These are phyloP conservation scores for Phytophthora hybrid DNA, from an alignment of 352 stramenopile genomes.

Conservation along the genomic window DNA sequence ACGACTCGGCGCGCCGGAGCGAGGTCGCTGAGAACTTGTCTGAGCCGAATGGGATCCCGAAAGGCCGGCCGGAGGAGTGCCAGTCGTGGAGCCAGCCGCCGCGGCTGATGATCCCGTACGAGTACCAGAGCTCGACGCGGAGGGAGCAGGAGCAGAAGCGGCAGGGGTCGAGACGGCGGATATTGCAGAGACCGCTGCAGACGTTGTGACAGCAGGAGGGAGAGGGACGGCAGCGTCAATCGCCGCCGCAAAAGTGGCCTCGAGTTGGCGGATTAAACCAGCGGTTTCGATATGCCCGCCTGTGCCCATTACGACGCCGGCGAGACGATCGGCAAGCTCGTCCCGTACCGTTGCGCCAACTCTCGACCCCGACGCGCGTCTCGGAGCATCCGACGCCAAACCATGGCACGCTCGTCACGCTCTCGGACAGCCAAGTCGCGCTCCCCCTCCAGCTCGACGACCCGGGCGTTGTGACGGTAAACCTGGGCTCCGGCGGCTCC, in stretches of 20 bases:
- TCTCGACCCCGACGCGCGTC: not conserved
- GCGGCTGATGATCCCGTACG: too few species aligned
- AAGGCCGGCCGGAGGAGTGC: too few species aligned
- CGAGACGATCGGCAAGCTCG: not conserved
- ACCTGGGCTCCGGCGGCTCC: too few species aligned
- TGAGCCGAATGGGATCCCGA: not conserved
- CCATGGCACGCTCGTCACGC: too few species aligned
- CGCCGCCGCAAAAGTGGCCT: not conserved
- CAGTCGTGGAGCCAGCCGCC: too few species aligned
- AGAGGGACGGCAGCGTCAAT: not conserved
- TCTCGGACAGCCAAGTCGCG: too few species aligned
- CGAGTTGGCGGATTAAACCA: not conserved
- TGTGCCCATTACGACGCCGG: not conserved
- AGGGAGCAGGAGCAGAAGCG: not conserved
- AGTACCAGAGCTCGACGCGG: too few species aligned
- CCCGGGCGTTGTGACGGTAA: too few species aligned
- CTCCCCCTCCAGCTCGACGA: too few species aligned
- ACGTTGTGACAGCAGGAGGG: not conserved
- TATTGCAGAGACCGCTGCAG: too few species aligned
- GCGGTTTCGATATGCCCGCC: not conserved
- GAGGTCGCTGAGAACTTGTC: too few species aligned
- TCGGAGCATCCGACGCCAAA: not conserved
- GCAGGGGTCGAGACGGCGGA: not conserved
- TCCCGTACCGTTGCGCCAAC: not conserved
- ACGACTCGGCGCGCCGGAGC: not conserved